Evolutionary conservation across 257 asterid species (phyloP), one percentile per base, ranked within the genome.

Genomic region (Solanum commersonii): DNA sequence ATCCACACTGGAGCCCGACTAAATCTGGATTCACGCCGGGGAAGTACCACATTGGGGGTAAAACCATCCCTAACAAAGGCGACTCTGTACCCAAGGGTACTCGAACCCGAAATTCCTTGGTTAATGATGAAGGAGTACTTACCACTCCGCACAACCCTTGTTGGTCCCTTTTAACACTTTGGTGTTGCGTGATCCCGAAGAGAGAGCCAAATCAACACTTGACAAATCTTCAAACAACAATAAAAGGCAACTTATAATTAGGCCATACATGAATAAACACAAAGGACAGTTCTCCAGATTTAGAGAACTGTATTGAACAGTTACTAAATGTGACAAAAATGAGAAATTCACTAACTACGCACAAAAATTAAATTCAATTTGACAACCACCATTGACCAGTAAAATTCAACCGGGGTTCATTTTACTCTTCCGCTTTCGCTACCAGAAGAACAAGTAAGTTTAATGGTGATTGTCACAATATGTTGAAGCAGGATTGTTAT

Each of bases 151-250:
- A 56, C n/a, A 56, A 56, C 11, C 65, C 27, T 23, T 25, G 56
- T 37, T 15, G 56, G 42, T 74, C 20, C 84, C 77, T 87, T 93
- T 83, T 67, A 42, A 6, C n/a, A 76, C 77, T 90, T 89, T 87
- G 34, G 27, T 37, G 18, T 34, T 49, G 85, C 87, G 85, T 81
- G 71, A 84, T 81, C 88, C 31, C 76, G 87, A 90, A 88, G 91
- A 79, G 92, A 79, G 16, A 87, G 27, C 81, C 23, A 15, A 78
- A 79, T n/a, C 22, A 16, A 29, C 23, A 44, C 85, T 44, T 15
- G 25, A 44, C 16, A 6, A 78, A 4, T 40, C 35, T 38, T 25
- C 29, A 38, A 74, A 74, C 20, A 11, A 74, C 22, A 23, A 33
- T 76, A 76, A 38, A 74, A 77, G 16, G 60, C 35, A 77, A 31